These are phyloP conservation scores for Candida nemodendra DNA, from an alignment of 805 yeast species.

Conservation along the genomic window DNA sequence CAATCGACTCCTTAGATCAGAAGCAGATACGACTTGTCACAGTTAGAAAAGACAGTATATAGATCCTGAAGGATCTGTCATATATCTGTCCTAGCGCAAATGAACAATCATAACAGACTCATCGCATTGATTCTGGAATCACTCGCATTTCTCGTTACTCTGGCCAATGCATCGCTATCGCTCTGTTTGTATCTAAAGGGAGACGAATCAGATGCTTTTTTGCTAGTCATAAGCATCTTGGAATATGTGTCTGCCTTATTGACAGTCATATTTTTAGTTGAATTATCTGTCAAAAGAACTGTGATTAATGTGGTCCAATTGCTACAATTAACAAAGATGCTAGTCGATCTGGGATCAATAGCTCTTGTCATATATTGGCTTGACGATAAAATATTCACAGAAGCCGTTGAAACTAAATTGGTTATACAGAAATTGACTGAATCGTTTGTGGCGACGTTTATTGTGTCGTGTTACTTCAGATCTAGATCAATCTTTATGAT, in stretches of 20 bases:
- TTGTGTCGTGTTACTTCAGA: slow-evolving; percentile 2
- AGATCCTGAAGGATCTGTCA: no score
- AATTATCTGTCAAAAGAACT: not conserved
- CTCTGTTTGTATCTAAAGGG: slow-evolving; percentile 5
- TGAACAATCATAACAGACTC: no score
- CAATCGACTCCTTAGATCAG: no score
- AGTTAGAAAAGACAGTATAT: no score
- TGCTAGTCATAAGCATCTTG: slow-evolving; percentile 3
- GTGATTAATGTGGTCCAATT: not conserved
- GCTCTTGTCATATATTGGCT: slow-evolving; percentile 18
- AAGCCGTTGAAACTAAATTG: not conserved
- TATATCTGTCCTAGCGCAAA: no score
- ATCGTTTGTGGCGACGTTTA: slow-evolving; percentile 4
- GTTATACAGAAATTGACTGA: slow-evolving; percentile 2
- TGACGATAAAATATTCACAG: slow-evolving; percentile 1
- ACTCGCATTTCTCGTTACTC: no score
- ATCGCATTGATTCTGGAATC: no score
- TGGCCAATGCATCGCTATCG: slow-evolving; percentile 15
- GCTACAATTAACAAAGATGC: not conserved
- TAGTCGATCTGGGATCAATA: slow-evolving; percentile 8
- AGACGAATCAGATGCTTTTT: not conserved
- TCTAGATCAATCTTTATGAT: not conserved
- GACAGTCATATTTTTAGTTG: not conserved
- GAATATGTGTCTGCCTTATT: slow-evolving; percentile 6
- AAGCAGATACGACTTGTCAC: no score